Conservation (phyloP, 768 basidiomycete species). For the Rhodotorula taiwanensis region DNA sequence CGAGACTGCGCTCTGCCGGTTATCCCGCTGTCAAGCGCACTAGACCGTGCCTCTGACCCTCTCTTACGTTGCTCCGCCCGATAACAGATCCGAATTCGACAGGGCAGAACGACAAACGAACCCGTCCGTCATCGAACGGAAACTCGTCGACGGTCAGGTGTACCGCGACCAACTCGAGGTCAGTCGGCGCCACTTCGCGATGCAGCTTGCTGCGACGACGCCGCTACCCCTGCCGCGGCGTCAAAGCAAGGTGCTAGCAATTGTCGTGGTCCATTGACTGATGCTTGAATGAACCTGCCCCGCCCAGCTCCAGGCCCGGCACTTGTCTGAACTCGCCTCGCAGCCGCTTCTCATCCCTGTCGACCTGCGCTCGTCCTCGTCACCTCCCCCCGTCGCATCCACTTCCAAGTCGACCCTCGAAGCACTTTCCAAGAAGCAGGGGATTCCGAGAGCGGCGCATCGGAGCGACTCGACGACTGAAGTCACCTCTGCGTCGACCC, state of each 20-base stretch:
- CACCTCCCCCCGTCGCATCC: background rate
- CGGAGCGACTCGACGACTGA: too few species aligned
- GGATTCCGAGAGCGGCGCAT: too few species aligned
- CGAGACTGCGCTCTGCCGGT: too few species aligned
- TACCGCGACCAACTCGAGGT: constrained; percentile 32
- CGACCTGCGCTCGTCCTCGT: constrained; percentile 11
- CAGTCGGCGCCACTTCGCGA: background rate
- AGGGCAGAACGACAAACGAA: background rate
- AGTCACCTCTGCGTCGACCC: too few species aligned
- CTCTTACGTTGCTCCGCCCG: too few species aligned
- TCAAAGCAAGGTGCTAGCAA: too few species aligned
- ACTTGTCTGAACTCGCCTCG: background rate
- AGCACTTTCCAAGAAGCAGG: too few species aligned
- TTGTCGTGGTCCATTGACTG: too few species aligned
- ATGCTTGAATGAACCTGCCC: too few species aligned
- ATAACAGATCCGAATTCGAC: constrained; percentile 23
- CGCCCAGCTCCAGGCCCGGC: constrained; percentile 18
- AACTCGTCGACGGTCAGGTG: constrained; percentile 18
- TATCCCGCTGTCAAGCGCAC: too few species aligned
- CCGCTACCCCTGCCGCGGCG: too few species aligned
- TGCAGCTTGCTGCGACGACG: background rate
- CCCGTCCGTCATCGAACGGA: background rate
- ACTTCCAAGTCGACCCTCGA: too few species aligned
- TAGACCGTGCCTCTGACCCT: background rate
- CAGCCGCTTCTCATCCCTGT: constrained; percentile 17